Percentiles rank a stretch among this genome's conserved stretches.
Evolutionary conservation across 2,329 filamentous ascomycete species (phyloP).

Genomic region (Stromatinia cepivora): DNA sequence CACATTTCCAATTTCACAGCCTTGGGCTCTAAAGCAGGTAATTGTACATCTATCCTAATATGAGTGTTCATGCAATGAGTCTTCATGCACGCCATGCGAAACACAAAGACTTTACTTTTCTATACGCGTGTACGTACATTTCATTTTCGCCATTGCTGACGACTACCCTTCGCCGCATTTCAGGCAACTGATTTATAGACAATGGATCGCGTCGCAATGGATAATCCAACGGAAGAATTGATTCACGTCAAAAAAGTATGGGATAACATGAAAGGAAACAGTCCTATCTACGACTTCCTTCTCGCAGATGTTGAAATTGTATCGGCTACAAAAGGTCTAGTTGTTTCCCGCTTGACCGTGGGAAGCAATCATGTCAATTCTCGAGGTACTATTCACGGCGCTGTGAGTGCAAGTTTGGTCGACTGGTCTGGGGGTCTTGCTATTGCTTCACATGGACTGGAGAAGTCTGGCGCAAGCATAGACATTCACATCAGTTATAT

Average conservation of each 20-base stretch:
- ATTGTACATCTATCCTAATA: neutral
- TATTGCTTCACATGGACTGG: slow-evolving; percentile 64
- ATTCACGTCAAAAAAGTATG: slow-evolving; percentile 38
- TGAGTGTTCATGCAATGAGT: neutral
- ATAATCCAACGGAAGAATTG: slow-evolving; percentile 31
- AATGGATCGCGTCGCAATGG: slow-evolving; percentile 20
- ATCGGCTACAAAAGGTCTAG: slow-evolving; percentile 48
- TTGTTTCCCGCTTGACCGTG: slow-evolving; percentile 52
- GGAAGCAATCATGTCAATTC: slow-evolving; percentile 64
- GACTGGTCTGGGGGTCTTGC: slow-evolving; percentile 75
- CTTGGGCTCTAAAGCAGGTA: neutral
- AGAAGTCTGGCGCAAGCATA: slow-evolving; percentile 66
- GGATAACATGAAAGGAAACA: slow-evolving; percentile 41
- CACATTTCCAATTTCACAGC: neutral
- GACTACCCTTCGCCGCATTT: slow-evolving; percentile 20
- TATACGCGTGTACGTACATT: slow-evolving; percentile 9
- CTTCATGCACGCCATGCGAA: neutral
- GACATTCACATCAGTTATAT: slow-evolving; percentile 76
- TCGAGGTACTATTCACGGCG: slow-evolving; percentile 67
- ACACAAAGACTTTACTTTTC: neutral
- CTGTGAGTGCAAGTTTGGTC: slow-evolving; percentile 68
- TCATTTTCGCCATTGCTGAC: slow-evolving; percentile 27
- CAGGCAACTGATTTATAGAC: slow-evolving; percentile 18
- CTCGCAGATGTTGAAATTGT: slow-evolving; percentile 50
- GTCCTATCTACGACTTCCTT: slow-evolving; percentile 56